Conservation (phyloP, 176 grass and related monocot genomes). For the Rhynchospora breviuscula region DNA sequence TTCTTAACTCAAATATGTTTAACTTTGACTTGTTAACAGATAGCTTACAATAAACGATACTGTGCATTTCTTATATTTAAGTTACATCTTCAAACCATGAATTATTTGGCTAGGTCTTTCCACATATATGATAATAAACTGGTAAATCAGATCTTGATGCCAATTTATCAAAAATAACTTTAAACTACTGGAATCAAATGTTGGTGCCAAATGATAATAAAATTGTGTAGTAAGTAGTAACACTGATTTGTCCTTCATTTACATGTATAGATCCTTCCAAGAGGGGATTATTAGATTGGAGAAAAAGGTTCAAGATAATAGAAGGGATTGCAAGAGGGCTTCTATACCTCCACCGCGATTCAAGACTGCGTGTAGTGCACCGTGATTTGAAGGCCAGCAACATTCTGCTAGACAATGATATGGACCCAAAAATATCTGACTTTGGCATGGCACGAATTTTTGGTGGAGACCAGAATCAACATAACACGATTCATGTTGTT, state of each 20-base stretch:
- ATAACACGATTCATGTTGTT: slow-evolving; percentile 44
- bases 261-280: slow-evolving; percentile 24
- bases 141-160: too few species aligned
- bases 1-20: too few species aligned
- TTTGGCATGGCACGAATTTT: slow-evolving; percentile 73
- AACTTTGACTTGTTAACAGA: too few species aligned
- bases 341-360: slow-evolving; percentile 41
- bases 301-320: slow-evolving; percentile 35
- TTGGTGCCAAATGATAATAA: too few species aligned
- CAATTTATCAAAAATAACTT: too few species aligned
- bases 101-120: too few species aligned
- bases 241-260: not conserved
- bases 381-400: slow-evolving; percentile 57
- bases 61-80: too few species aligned
- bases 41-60: too few species aligned
- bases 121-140: too few species aligned
- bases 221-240: too few species aligned
- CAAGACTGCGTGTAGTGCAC: slow-evolving; percentile 49
- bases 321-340: slow-evolving; percentile 41
- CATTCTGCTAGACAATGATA: slow-evolving; percentile 41
- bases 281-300: slow-evolving; percentile 32
- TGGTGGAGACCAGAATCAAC: slow-evolving; percentile 43
- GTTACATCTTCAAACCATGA: too few species aligned
- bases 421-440: slow-evolving; percentile 53
- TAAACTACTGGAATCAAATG: too few species aligned